Evolutionary conservation across 208 protist genomes (phyloP).

Genomic region (Acanthamoeba lenticulata): DNA sequence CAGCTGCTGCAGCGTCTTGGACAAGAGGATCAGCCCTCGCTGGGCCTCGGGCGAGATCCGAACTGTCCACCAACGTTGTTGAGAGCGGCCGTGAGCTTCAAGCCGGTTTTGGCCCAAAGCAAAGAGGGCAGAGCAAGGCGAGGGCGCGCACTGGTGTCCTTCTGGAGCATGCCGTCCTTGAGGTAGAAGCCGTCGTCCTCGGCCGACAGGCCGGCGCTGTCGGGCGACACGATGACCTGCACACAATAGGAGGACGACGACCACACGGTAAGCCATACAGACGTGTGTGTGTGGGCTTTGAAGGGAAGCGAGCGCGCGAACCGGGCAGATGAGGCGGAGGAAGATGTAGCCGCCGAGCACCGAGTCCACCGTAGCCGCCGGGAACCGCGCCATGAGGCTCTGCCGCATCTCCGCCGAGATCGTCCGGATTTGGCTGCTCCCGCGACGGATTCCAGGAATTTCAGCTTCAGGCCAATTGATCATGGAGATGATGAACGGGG

Average conservation of each 20-base stretch:
- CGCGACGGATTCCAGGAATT: too few species aligned
- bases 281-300: too few species aligned
- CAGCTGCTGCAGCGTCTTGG: slow-evolving; percentile 80
- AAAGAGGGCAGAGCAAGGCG: too few species aligned
- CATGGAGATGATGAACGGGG: too few species aligned
- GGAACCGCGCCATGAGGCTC: neutral
- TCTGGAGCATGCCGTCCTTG: neutral
- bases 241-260: too few species aligned
- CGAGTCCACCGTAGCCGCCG: neutral
- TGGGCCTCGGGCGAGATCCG: neutral
- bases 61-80: neutral
- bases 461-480: too few species aligned
- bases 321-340: neutral
- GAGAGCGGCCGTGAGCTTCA: too few species aligned
- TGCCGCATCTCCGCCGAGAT: neutral
- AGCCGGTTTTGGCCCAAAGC: too few species aligned
- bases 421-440: neutral
- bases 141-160: neutral
- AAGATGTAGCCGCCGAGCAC: slow-evolving; percentile 41
- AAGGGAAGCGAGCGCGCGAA: neutral
- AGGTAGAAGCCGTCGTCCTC: neutral
- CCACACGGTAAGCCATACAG: too few species aligned
- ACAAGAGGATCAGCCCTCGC: slow-evolving; percentile 70
- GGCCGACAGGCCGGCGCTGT: neutral
- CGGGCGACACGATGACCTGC: neutral